Percentiles rank a stretch among this genome's conserved stretches.
Evolutionary conservation across 148 eudicot genomes (phyloP).

Genomic region (Rhododendron kiyosumense): DNA sequence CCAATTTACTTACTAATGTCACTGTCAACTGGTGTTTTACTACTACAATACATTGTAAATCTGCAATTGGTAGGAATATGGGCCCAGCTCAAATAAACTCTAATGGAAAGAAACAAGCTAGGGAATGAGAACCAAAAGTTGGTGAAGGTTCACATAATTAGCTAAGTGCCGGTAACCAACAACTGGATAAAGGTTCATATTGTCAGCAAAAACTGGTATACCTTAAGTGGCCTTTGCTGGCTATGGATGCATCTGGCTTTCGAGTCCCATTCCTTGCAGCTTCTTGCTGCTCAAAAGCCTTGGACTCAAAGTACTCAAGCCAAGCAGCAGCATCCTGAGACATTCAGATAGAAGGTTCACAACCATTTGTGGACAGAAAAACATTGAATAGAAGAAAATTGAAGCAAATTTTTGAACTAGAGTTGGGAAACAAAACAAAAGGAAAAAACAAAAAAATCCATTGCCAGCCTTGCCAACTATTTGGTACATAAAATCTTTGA

Average conservation of each 20-base stretch:
- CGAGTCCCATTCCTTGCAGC: slow-evolving; percentile 97
- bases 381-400: not conserved
- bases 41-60: not conserved
- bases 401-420: not conserved
- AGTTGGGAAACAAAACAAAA: not conserved
- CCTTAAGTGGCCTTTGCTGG: slow-evolving; percentile 99
- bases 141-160: not conserved
- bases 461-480: not conserved
- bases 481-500: not conserved
- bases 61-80: not conserved
- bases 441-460: not conserved
- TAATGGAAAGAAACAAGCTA: not conserved
- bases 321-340: slow-evolving; percentile 99
- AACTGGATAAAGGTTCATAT: slow-evolving; percentile 1
- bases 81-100: not conserved
- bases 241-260: slow-evolving; percentile 99
- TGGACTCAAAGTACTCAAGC: slow-evolving; percentile 99
- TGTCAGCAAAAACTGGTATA: slow-evolving; percentile 24
- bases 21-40: not conserved
- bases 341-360: slow-evolving; percentile 8
- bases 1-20: not conserved
- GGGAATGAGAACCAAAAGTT: not conserved
- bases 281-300: slow-evolving; percentile 99
- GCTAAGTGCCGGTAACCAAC: not conserved
- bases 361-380: not conserved